Evolutionary conservation across 2,329 filamentous ascomycete species (phyloP), one percentile per base, ranked within the genome.

Genomic region (Colletotrichum simmondsii): DNA sequence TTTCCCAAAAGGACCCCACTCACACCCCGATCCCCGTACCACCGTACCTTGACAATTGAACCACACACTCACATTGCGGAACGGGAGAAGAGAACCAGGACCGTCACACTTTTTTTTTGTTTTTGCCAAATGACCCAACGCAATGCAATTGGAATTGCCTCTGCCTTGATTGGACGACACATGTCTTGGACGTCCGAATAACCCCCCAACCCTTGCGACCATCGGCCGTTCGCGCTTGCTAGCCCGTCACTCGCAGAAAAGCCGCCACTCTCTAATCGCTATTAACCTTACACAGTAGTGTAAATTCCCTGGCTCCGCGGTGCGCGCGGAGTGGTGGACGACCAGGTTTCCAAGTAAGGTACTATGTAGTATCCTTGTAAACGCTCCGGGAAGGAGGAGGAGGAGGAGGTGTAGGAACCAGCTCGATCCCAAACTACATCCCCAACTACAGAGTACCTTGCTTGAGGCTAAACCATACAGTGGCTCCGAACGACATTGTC

Each of bases 71-170:
- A 68, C 24, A 19, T 26, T 49, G 22, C 59, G 65, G 58, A 49
- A 26, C 42, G 30, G 59, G n/a, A 35, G n/a, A 35, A 10, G n/a
- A 19, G 7, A 22, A 24, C 30, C 32, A 26, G 5, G 12, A 19
- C 37, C 37, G 7, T 42, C 37, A 19, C 37, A 16, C n/a, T 35
- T 42, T 35, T 42, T 42, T 35, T 42, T 19, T 42, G 37, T 42
- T 42, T 42, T 35, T 42, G 30, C 12, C 32, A 37, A 49, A 49
- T 58, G 64, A 68, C 58, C 24, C n/a, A 28, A 22, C 19, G 65
- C 65, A 49, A 59, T 32, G 69, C 59, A 68, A 72, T 68, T 69
- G 37, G 24, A 63, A 69, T 72, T 59, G 46, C 30, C 19, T 60
- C 26, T 35, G 24, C n/a, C 42, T 37, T 64, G 53, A 64, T 72